Evolutionary conservation across 805 yeast species (phyloP), one percentile per base, ranked within the genome.

Genomic region (Candida succiphila): DNA sequence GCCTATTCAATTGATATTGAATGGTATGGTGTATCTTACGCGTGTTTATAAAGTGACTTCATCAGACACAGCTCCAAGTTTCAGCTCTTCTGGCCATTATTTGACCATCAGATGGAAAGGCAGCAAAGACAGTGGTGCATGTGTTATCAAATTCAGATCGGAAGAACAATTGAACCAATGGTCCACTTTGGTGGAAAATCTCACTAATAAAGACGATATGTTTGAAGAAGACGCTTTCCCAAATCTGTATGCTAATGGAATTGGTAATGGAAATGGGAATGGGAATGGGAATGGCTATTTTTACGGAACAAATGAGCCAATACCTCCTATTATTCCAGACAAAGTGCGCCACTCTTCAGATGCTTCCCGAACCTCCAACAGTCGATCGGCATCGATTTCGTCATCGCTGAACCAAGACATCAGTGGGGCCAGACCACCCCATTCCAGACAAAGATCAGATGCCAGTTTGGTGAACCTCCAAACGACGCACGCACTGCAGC

Each of bases 111-210:
- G 83, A 13, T 83, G 92, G 92, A 74, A 78, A n/a, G 92, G 95
- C 7, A 75, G 79, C 33, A 78, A 75, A 46, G 96, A 88, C 43
- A 77, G 83, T 20, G 96, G 95, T 12, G 75, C 84, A 15, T 87
- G 92, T 45, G 73, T 86, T 14, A 67, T 92, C 51, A 70, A 84
- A 36, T 86, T 86, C 56, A 71, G 80, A 39, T 80, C 80, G 33
- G 96, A 88, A 48, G 97, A 92, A 53, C 66, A 68, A 14, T 67
- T 94, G 42, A 70, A 69, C 37, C 89, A 80, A 53, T 92, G 97
- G 97, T 85, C 74, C 37, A 52, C 62, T 2, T 72, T 86, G 40
- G 64, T 82, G 40, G 69, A 77, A 38, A 58, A 53, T 30, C 54
- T 75, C 34, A 68, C 59, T 3, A 35, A 44, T 3, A 53, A 45